Evolutionary conservation across 1,139 yeast species (phyloP).

Genomic region (Meyerozyma athensensis): DNA sequence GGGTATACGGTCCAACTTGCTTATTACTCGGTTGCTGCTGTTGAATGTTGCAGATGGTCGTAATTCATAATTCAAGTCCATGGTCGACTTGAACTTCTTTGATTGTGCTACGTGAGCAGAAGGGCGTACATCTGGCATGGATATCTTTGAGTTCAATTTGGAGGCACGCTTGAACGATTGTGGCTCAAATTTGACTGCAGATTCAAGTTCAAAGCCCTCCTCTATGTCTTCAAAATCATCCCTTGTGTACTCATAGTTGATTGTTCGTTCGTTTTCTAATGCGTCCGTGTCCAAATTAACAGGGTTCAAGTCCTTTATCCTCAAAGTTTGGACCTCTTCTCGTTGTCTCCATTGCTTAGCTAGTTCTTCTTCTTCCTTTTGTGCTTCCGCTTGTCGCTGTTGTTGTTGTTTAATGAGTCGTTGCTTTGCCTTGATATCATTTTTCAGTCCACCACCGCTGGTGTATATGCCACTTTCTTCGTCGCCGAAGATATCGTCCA

Average conservation of each 20-base stretch:
- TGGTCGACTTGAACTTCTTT: conserved; percentile 29
- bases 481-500: conserved; percentile 37
- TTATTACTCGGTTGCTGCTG: conserved; percentile 29
- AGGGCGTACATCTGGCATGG: conserved; percentile 24
- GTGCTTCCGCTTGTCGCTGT: conserved; percentile 6
- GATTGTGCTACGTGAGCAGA: conserved; percentile 5
- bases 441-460: conserved; percentile 8
- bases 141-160: conserved; percentile 14
- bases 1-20: conserved; percentile 40
- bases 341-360: conserved; percentile 24
- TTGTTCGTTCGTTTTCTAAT: conserved; percentile 30
- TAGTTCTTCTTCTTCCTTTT: conserved; percentile 9
- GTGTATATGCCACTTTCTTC: conserved; percentile 35
- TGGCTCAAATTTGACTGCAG: conserved; percentile 12
- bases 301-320: conserved; percentile 25
- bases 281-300: conserved; percentile 18
- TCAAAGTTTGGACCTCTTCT: conserved; percentile 25
- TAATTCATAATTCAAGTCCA: conserved; percentile 19
- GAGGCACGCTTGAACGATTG: conserved; percentile 10
- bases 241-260: conserved; percentile 33
- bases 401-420: conserved; percentile 2
- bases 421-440: neutral
- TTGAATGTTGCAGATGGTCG: conserved; percentile 26
- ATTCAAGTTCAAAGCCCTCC: conserved; percentile 29
- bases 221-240: conserved; percentile 40